Base-by-base conservation (phyloP, 176 grass and related monocot species). In the Themeda triandra region DNA sequence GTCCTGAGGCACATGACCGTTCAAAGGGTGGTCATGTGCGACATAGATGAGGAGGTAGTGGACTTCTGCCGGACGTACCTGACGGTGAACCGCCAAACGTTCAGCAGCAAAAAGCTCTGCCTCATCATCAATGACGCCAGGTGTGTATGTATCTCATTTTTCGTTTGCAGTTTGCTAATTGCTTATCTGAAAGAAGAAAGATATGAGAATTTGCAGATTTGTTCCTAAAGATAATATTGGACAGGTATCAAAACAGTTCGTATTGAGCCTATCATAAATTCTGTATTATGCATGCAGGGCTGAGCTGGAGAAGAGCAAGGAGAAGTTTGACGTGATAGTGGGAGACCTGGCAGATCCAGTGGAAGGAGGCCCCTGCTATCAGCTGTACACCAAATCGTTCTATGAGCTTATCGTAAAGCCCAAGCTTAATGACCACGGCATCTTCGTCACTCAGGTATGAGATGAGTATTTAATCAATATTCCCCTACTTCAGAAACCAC, bases 341-440 rank as follows among this genome's bases (percentile, higher is more conserved):
- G 94, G 94, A n/a, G 91, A 97, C 63, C 82, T 94, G 53, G 84
- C 89, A 28, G 94, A 97, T 62, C 94, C 94, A 10, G 45, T 97
- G 62, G 89, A 94, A 41, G 94, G 89, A 78, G 94, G 94, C 2
- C 94, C 94, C 10, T 97, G 94, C 65, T 97, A 92, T 67, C 89
- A 86, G 89, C 91, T 97, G 31, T 97, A 97, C 87, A 94, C 94
- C 79, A 97, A 90, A 67, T 94, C 81, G 11, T 97, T 97, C 85
- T 97, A 97, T 13, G 46, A 94, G 19, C 37, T 83, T n/a, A 53
- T 90, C 23, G 31, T 97, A 39, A 92, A 94, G 82, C 87, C 89
- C 27, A 92, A 85, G 85, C 94, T 97, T 41, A 62, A 78, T 8
- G 75, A 86, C 25, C 72, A 27, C 5, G 94, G 94, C 63, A 86